phyloP scores from a whole-genome alignment of 805 yeast species.

The Saccharomycopsis sp. region DNA sequence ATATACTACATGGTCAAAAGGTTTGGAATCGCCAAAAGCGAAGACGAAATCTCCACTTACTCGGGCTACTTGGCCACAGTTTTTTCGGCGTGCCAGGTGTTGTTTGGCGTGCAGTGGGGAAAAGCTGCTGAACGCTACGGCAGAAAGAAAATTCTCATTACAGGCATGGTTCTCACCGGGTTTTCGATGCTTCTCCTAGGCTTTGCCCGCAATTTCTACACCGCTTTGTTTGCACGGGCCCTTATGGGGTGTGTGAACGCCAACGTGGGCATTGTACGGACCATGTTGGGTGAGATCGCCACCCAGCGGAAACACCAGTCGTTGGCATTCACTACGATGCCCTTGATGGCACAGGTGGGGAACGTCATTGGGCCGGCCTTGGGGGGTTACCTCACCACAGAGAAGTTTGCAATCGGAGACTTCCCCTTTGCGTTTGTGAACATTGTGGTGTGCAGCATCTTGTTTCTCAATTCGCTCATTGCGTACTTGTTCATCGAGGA shows the following conservation, averaged over 20 bases:
- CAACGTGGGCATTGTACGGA: constrained; percentile 54
- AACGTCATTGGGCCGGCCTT: constrained; percentile 52
- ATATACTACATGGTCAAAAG: constrained; percentile 55
- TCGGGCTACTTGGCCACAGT: constrained; percentile 54
- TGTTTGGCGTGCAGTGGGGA: constrained; percentile 57
- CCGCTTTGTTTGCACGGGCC: constrained; percentile 48
- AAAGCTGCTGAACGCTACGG: constrained; percentile 44
- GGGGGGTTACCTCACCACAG: constrained; percentile 42
- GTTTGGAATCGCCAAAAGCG: constrained; percentile 40
- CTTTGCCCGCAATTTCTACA: constrained; percentile 41
- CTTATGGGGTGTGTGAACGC: constrained; percentile 53
- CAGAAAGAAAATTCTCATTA: constrained; percentile 44
- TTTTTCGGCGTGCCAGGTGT: constrained; percentile 51
- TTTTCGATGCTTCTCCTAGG: constrained; percentile 44
- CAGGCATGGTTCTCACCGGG: constrained; percentile 46
- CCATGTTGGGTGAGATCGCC: constrained; percentile 50
- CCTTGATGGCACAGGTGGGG: constrained; percentile 55
- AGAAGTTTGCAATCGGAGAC: constrained; percentile 21
- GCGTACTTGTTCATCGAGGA: constrained; percentile 45
- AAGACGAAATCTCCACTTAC: constrained; percentile 45
- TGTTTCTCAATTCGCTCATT: constrained; percentile 30
- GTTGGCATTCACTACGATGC: constrained; percentile 50
- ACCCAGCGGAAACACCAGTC: constrained; percentile 50
- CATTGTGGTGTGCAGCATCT: constrained; percentile 33
- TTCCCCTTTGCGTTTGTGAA: constrained; percentile 48